Percentiles rank a stretch among this genome's conserved stretches.
These are phyloP conservation scores for Aspergillus sclerotioniger DNA, from an alignment of 495 filamentous ascomycete genomes.

Conservation along the genomic window DNA sequence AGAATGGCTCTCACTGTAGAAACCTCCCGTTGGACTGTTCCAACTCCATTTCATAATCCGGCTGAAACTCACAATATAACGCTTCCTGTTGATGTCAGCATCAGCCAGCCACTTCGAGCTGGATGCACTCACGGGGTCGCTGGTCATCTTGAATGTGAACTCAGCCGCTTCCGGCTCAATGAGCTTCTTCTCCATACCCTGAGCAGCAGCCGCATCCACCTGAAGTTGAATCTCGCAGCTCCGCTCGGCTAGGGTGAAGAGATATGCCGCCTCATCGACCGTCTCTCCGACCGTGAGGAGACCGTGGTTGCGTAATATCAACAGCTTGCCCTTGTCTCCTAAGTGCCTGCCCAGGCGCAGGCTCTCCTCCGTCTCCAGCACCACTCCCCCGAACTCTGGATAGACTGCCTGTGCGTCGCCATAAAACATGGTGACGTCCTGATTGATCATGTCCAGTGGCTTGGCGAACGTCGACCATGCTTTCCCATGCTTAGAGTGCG, in stretches of 20 bases:
- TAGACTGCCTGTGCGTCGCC: conserved; percentile 51
- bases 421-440: conserved; percentile 53
- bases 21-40: no score
- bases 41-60: no score
- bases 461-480: conserved; percentile 27
- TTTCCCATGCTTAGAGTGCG: conserved; percentile 24
- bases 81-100: neutral
- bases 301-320: conserved; percentile 56
- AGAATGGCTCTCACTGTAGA: no score
- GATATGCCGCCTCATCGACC: conserved; percentile 56
- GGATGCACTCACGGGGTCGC: conserved; percentile 29
- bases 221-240: conserved; percentile 50
- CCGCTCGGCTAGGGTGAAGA: conserved; percentile 52
- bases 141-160: conserved; percentile 53
- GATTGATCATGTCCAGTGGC: conserved; percentile 33
- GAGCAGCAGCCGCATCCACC: conserved; percentile 49
- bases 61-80: neutral
- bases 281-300: conserved; percentile 52
- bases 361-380: conserved; percentile 50
- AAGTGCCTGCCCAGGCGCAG: conserved; percentile 49
- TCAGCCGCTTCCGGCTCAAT: conserved; percentile 52
- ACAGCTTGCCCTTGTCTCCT: conserved; percentile 45
- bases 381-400: conserved; percentile 54
- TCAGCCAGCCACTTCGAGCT: neutral
- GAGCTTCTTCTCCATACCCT: conserved; percentile 34